phyloP scores from a whole-genome alignment of 768 basidiomycete genomes.

The Pseudohyphozyma bogoriensis region DNA sequence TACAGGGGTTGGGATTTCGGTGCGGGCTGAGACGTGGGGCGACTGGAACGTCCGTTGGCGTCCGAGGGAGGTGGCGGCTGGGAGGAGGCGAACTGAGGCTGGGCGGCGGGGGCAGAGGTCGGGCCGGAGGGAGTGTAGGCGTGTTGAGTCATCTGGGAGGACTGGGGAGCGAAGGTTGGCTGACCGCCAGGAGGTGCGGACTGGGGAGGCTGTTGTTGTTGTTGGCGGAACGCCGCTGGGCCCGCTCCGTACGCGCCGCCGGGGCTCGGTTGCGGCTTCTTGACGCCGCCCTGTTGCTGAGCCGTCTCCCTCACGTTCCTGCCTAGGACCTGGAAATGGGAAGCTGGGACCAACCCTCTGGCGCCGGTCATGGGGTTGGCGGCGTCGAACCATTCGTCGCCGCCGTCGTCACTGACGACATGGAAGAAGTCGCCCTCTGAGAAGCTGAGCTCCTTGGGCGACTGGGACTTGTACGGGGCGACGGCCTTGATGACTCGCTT shows the following conservation, averaged over 20 bases:
- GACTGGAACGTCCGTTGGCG: constrained; percentile 26
- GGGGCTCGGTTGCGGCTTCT: constrained; percentile 5
- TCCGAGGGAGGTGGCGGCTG: constrained; percentile 18
- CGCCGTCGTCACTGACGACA: constrained; percentile 60
- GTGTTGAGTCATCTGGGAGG: neutral
- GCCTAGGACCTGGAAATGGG: constrained; percentile 80
- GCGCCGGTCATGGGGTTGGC: constrained; percentile 87
- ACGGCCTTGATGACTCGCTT: constrained; percentile 91
- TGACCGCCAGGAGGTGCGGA: neutral
- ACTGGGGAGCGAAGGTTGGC: neutral
- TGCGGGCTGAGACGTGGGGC: constrained; percentile 26
- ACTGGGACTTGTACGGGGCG: constrained; percentile 52
- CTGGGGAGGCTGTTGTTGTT: constrained; percentile 4
- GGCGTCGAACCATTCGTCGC: constrained; percentile 70
- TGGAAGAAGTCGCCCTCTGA: constrained; percentile 95
- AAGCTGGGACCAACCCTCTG: constrained; percentile 77
- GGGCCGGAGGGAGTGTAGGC: constrained; percentile 10
- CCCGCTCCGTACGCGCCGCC: constrained; percentile 7
- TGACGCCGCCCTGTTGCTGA: constrained; percentile 2
- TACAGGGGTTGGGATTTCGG: constrained; percentile 62
- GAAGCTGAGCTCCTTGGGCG: constrained; percentile 80
- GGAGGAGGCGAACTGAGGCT: constrained; percentile 8
- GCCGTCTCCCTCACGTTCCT: constrained; percentile 43
- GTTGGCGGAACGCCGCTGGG: neutral
- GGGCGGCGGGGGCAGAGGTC: constrained; percentile 17